Base-by-base conservation (phyloP, 1,284 basidiomycete species). In the Pseudozyma tsukubaensis region DNA sequence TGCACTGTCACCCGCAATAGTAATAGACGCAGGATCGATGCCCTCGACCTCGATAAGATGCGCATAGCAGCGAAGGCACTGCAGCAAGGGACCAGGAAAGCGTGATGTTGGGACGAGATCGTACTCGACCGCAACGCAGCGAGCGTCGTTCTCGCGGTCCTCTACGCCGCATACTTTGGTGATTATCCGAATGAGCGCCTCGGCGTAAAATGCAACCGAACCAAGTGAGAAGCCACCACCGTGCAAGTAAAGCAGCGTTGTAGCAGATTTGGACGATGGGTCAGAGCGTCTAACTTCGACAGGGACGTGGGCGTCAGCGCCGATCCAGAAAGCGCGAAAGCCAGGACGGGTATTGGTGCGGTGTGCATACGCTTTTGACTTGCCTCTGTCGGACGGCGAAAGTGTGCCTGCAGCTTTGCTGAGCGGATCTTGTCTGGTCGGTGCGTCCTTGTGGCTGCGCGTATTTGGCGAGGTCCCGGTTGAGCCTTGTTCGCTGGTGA, bases 181-280 rank as follows among this genome's bases (percentile, higher is more conserved):
- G 39, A 83, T 68, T 52, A 83, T 64, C 21, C 82, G 77, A 21
- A 84, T 71, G 16, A 84, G 78, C 0, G 81, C 77, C 50, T 84
- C 83, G 24, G 82, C 78, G 55, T 84, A 84, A 49, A 84, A 80
- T 9, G 83, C 82, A 19, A 83, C 82, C 32, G 78, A 80, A 59
- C 82, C 83, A 13, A 83, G 72, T 11, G 79, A 78, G 67, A 84
- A 84, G 24, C 83, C 83, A 29, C 83, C 83, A 32, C 83, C 83
- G 50, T 84, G 83, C 14, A 84, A 68, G 47, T 81, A 83, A 21
- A 80, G 67, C 16, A 84, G 61, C 2, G 80, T 82, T 3, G 78
- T 72, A 7, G 79, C 76, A 3, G 60, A 56, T 16, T 59, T 43
- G 34, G 73, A 67, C 5, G 59, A 57, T 2, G 64, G 62, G 34